Base-by-base conservation (phyloP, 129 eudicot species). In the Flaveria brownii region DNA sequence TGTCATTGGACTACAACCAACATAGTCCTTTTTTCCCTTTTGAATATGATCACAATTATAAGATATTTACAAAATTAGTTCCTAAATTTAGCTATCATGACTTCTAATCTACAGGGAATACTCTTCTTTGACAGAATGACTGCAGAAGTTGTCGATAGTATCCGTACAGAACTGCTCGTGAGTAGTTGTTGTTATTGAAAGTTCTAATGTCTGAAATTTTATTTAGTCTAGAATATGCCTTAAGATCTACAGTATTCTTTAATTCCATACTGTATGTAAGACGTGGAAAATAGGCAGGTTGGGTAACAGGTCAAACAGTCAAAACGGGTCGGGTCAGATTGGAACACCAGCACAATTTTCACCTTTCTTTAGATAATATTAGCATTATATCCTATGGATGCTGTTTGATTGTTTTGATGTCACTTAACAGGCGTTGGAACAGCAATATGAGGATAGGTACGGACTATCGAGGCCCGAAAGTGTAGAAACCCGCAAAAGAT, bases 91-190 rank as follows among this genome's bases (percentile, higher is more conserved):
- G 16, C 16, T 42, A 41, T 43, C 55, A 46, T 63, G 63, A 22
- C 30, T 43, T 54, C 46, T 16, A 42, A 20, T 41, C 62, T 81
- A 70, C 91, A 94, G 99, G 99, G 99, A 7, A 54, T 86, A 71
- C 90, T 94, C 62, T 94, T 94, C 83, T 91, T 94, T 77, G 99
- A 94, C 69, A 88, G 89, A 73, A 94, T 94, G 99, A 84, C 88
- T 42, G 90, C 86, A 42, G 89, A 87, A 74, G 94, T 91, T 82
- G 92, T 91, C 5, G 89, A 93, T 69, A 83, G 79, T 49, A 86
- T 94, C 68, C 90, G 96, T 65, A 62, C 85, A 56, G 83, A 87
- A 56, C 84, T 94, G 74, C 82, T 84, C 89, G 99, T 92, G 72
- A 84, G 82, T 74, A 36, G 39, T 15, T 74, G n/a, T 55, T 23